Conservation (phyloP, 2,329 filamentous ascomycete genomes). For the Beauveria varroae region DNA sequence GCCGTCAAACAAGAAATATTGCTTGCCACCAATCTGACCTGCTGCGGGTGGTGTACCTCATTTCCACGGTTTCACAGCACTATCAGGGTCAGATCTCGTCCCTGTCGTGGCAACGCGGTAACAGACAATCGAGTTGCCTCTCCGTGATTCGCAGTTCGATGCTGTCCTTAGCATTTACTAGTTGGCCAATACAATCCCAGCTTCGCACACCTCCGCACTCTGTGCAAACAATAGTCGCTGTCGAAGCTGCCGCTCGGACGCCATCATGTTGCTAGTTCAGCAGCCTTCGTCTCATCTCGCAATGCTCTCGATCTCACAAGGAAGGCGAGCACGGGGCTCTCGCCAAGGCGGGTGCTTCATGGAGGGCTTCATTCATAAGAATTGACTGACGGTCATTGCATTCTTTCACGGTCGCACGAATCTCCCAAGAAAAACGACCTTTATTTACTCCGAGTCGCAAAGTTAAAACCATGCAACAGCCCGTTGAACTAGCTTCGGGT, state of each 20-base stretch:
- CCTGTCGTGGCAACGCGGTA: too few species aligned
- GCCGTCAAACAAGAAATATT: too few species aligned
- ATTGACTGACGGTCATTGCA: not conserved
- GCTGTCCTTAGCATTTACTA: not conserved
- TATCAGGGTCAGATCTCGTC: too few species aligned
- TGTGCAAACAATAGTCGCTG: slow-evolving; percentile 6
- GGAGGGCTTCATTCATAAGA: not conserved
- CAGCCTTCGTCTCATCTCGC: not conserved
- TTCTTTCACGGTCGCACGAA: not conserved
- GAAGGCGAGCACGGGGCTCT: not conserved
- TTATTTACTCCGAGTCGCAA: too few species aligned
- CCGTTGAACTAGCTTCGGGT: not conserved
- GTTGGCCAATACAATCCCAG: not conserved
- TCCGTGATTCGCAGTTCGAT: too few species aligned
- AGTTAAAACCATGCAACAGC: not conserved
- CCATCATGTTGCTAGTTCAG: not conserved
- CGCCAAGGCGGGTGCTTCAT: too few species aligned
- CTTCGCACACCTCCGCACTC: not conserved
- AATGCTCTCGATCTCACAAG: not conserved
- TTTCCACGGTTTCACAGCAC: not conserved
- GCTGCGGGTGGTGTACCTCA: not conserved
- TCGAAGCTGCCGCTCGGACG: not conserved
- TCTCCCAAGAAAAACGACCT: not conserved
- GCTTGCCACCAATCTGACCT: too few species aligned
- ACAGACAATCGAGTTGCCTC: too few species aligned